Evolutionary conservation across 1,284 basidiomycete genomes (phyloP).

Genomic region (Malassezia sympodialis): DNA sequence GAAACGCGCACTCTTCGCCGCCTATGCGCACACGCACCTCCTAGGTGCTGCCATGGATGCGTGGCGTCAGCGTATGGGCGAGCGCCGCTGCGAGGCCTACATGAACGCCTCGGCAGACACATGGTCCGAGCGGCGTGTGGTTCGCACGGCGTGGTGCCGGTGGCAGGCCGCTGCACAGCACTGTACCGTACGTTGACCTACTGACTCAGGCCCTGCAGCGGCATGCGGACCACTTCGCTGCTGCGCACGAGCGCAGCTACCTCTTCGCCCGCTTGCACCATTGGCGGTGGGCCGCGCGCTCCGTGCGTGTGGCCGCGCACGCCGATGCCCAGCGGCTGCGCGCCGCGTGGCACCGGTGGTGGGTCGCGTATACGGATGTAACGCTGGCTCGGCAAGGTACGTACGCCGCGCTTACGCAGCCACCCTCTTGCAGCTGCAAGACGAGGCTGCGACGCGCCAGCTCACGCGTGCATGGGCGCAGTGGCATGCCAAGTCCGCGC

Average conservation of each 20-base stretch:
- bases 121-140: background rate
- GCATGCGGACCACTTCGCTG: background rate
- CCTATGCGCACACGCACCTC: background rate
- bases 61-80: slow-evolving; percentile 5
- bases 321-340: background rate
- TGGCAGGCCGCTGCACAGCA: background rate
- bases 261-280: background rate
- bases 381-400: slow-evolving; percentile 1
- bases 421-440: background rate
- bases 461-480: background rate
- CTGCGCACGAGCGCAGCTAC: background rate
- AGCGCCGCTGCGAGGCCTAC: background rate
- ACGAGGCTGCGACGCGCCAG: background rate
- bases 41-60: background rate
- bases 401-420: background rate
- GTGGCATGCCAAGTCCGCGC: background rate
- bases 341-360: slow-evolving; percentile 11
- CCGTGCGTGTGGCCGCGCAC: background rate
- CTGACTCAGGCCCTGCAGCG: background rate
- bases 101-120: background rate
- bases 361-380: slow-evolving; percentile 1
- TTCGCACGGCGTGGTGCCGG: background rate
- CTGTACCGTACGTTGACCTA: background rate
- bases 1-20: background rate
- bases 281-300: background rate